A percentile compares a stretch with the other conserved stretches of the same genome.
Evolutionary conservation across 768 basidiomycete species (phyloP).

Genomic region (Boletus reticuloceps): DNA sequence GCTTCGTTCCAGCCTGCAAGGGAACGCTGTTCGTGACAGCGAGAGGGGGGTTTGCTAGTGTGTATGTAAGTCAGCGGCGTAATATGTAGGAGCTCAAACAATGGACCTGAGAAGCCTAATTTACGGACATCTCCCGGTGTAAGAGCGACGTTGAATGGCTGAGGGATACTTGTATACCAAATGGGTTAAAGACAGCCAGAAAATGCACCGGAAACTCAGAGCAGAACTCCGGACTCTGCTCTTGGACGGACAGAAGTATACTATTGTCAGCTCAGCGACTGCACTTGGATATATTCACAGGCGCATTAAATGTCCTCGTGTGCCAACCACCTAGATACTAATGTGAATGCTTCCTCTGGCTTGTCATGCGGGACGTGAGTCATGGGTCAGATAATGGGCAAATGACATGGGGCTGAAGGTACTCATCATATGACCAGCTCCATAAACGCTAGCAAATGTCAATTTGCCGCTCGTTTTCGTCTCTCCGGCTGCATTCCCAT

Average conservation of each 20-base stretch:
- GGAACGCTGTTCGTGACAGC: too few species aligned
- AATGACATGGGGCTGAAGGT: conserved; percentile 4
- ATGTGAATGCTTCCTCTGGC: conserved; percentile 57
- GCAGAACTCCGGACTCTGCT: too few species aligned
- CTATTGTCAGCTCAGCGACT: not conserved
- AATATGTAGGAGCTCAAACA: too few species aligned
- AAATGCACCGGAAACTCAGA: too few species aligned
- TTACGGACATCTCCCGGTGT: too few species aligned
- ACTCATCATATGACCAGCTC: conserved; percentile 75
- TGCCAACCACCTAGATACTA: conserved; percentile 66
- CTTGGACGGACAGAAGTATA: conserved; percentile 26
- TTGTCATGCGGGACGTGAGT: conserved; percentile 65
- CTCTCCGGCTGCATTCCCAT: conserved; percentile 52
- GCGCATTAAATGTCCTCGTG: conserved; percentile 31
- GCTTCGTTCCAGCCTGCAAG: too few species aligned
- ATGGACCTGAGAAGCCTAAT: too few species aligned
- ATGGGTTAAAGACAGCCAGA: too few species aligned
- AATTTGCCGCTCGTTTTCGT: conserved; percentile 55
- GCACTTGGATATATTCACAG: not conserved
- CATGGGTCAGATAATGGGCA: conserved; percentile 16
- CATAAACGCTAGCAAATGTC: conserved; percentile 62
- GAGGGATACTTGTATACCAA: too few species aligned
- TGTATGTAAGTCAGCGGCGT: too few species aligned
- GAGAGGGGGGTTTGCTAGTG: too few species aligned
- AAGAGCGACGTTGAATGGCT: too few species aligned